Evolutionary conservation across 2,329 filamentous ascomycete genomes (phyloP).

Genomic region (Hypoxylon sp.): DNA sequence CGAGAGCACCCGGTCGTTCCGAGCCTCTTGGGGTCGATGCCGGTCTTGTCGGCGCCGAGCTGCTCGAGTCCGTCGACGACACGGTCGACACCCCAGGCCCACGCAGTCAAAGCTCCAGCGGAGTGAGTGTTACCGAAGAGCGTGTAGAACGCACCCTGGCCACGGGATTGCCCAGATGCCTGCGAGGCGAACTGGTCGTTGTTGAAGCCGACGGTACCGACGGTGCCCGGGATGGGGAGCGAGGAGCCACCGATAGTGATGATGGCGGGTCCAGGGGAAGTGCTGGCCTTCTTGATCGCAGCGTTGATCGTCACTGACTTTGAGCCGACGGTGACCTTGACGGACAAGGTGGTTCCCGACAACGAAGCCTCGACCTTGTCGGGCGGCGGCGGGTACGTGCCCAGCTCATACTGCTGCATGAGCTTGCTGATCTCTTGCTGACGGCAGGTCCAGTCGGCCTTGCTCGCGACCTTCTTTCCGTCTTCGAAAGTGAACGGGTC

Average conservation of each 20-base stretch:
- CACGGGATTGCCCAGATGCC: conserved; percentile 60
- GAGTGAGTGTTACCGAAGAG: conserved; percentile 67
- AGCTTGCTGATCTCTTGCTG: conserved; percentile 61
- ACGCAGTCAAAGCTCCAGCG: conserved; percentile 70
- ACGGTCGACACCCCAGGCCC: conserved; percentile 73
- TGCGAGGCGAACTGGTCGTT: conserved; percentile 70
- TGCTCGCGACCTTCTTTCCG: conserved; percentile 59
- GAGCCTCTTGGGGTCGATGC: conserved; percentile 63
- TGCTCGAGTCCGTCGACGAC: conserved; percentile 71
- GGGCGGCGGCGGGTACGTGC: conserved; percentile 60
- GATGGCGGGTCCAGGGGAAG: conserved; percentile 66
- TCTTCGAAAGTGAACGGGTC: conserved; percentile 62
- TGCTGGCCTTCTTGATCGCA: conserved; percentile 59
- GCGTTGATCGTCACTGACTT: conserved; percentile 61
- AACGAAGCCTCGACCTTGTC: conserved; percentile 61
- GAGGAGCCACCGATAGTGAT: conserved; percentile 67
- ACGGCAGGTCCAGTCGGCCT: conserved; percentile 63
- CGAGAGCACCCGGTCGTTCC: conserved; percentile 74
- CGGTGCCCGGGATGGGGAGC: conserved; percentile 65
- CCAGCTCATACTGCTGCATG: conserved; percentile 65
- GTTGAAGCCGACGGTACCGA: conserved; percentile 70
- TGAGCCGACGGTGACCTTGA: conserved; percentile 59
- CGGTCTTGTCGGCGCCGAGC: conserved; percentile 57
- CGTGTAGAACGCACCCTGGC: conserved; percentile 69
- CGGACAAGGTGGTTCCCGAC: conserved; percentile 58